Conservation (phyloP, 768 basidiomycete species). For the Leccinum disarticulatum region DNA sequence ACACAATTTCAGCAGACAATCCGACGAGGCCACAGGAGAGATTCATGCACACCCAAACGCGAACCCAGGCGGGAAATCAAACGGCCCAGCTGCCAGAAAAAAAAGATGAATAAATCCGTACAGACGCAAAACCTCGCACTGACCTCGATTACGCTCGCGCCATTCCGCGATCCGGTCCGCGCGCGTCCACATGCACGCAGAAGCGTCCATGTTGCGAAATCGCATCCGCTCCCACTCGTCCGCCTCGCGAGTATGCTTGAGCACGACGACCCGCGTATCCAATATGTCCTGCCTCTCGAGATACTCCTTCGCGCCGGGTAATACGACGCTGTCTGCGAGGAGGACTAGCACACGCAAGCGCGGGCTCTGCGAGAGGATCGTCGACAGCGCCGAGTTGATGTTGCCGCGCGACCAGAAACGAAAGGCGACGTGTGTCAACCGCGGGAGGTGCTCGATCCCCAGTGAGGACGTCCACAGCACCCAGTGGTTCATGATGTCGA, state of each 20-base stretch:
- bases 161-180: slow-evolving; percentile 10
- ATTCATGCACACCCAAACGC: neutral
- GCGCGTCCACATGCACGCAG: neutral
- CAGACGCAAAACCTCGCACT: neutral
- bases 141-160: slow-evolving; percentile 11
- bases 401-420: slow-evolving; percentile 18
- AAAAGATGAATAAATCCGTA: neutral
- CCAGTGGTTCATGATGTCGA: slow-evolving; percentile 24
- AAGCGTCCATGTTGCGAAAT: neutral
- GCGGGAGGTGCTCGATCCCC: slow-evolving; percentile 16
- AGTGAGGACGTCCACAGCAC: slow-evolving; percentile 18
- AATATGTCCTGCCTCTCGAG: slow-evolving; percentile 10
- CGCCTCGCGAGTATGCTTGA: slow-evolving; percentile 10
- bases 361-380: slow-evolving; percentile 3
- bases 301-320: slow-evolving; percentile 3
- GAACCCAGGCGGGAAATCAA: slow-evolving; percentile 9
- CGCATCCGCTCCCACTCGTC: neutral
- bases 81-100: slow-evolving; percentile 10
- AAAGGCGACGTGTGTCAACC: slow-evolving; percentile 14
- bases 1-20: neutral
- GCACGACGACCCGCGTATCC: slow-evolving; percentile 16
- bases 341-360: slow-evolving; percentile 13
- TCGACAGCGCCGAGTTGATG: slow-evolving; percentile 3
- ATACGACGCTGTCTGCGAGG: slow-evolving; percentile 8
- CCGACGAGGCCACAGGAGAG: neutral